These are phyloP conservation scores for Pythium pectinolyticum DNA, from an alignment of 352 stramenopile species.

Conservation along the genomic window DNA sequence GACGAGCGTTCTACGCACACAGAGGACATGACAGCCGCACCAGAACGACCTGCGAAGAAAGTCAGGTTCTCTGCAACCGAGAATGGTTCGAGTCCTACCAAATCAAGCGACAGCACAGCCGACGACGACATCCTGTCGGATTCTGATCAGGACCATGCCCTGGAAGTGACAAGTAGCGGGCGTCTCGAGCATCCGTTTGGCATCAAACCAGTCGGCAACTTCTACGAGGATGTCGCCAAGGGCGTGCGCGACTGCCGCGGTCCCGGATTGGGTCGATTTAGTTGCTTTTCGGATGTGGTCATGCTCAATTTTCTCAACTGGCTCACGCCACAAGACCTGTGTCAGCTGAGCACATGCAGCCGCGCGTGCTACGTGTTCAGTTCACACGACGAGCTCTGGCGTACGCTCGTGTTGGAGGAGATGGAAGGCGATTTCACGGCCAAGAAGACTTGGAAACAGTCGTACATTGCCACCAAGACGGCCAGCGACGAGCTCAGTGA, in stretches of 20 bases:
- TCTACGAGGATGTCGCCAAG: conserved; percentile 60
- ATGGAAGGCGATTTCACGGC: conserved; percentile 62
- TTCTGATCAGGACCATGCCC: neutral
- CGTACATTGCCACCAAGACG: conserved; percentile 63
- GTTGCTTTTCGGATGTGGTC: conserved; percentile 56
- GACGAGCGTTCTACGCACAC: neutral
- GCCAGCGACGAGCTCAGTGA: conserved; percentile 21
- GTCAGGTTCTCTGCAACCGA: conserved; percentile 2
- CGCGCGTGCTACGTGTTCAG: conserved; percentile 69
- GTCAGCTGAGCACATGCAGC: conserved; percentile 44
- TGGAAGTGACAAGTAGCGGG: neutral
- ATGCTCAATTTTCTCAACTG: conserved; percentile 68
- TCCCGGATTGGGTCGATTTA: conserved; percentile 53
- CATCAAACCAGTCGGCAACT: conserved; percentile 84
- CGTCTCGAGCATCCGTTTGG: conserved; percentile 70
- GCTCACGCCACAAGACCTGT: conserved; percentile 52
- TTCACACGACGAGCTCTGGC: conserved; percentile 83
- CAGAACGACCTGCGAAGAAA: conserved; percentile 15
- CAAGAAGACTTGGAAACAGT: conserved; percentile 61
- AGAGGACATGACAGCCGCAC: neutral
- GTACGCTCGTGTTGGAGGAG: conserved; percentile 71
- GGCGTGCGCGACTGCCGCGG: conserved; percentile 65
- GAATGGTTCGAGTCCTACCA: neutral
- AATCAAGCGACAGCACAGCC: neutral
- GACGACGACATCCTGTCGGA: conserved; percentile 5